Evolutionary conservation across 257 asterid genomes (phyloP).

Genomic region (Petunia axillaris): DNA sequence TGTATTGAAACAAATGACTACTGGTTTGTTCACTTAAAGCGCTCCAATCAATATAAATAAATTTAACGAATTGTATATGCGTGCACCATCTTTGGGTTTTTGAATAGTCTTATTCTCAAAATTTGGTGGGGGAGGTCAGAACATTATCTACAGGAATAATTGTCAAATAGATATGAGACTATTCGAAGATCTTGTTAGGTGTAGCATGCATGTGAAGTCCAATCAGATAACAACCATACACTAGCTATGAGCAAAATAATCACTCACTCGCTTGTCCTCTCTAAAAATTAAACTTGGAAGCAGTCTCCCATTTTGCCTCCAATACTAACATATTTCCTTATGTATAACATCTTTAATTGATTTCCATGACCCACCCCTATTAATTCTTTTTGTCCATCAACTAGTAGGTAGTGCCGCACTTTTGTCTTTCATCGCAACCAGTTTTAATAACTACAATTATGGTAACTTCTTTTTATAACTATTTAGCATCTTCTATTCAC

Average conservation of each 20-base stretch:
- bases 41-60: too few species aligned
- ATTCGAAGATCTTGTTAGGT: conserved; percentile 24
- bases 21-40: too few species aligned
- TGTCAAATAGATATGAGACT: conserved; percentile 7
- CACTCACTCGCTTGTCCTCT: not conserved
- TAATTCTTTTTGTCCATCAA: conserved; percentile 20
- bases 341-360: conserved; percentile 1
- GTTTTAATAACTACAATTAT: not conserved
- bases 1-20: too few species aligned
- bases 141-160: conserved; percentile 1
- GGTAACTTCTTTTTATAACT: not conserved
- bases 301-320: not conserved
- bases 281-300: conserved; percentile 2
- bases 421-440: not conserved
- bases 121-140: not conserved
- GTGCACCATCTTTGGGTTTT: not conserved
- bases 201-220: conserved; percentile 24
- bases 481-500: too few species aligned
- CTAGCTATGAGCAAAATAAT: not conserved
- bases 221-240: conserved; percentile 18
- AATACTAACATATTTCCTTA: not conserved
- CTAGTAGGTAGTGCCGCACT: conserved; percentile 14
- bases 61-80: not conserved
- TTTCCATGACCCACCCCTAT: conserved; percentile 22
- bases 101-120: not conserved